Conservation (phyloP, 768 basidiomycete species). For the Gloeostereum incarnatum region DNA sequence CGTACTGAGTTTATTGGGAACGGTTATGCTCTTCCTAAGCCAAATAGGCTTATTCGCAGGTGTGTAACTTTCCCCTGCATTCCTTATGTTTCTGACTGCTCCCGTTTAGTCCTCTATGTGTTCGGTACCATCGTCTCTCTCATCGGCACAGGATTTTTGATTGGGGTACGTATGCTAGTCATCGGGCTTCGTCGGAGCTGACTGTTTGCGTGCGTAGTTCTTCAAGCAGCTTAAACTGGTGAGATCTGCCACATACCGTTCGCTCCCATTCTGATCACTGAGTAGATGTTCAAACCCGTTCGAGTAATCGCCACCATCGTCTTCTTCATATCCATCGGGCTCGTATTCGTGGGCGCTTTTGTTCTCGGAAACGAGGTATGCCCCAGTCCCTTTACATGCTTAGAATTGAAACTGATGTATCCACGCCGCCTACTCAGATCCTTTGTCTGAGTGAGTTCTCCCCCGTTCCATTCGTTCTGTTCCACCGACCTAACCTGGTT, state of each 20-base stretch:
- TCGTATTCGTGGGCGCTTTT: constrained; percentile 85
- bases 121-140: constrained; percentile 78
- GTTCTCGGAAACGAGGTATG: constrained; percentile 59
- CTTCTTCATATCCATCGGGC: constrained; percentile 67
- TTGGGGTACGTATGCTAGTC: constrained; percentile 53
- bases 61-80: constrained; percentile 24
- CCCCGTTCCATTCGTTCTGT: neutral
- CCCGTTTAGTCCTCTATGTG: constrained; percentile 60
- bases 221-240: constrained; percentile 75
- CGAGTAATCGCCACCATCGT: constrained; percentile 75
- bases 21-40: constrained; percentile 69
- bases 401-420: neutral
- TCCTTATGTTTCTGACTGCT: constrained; percentile 5
- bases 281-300: constrained; percentile 91
- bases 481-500: neutral
- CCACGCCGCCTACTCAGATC: constrained; percentile 27
- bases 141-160: constrained; percentile 83
- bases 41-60: constrained; percentile 64
- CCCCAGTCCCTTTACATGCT: constrained; percentile 6
- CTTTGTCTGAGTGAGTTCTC: constrained; percentile 53
- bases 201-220: constrained; percentile 45
- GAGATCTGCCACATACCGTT: constrained; percentile 11
- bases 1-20: constrained; percentile 70
- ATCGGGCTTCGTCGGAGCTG: neutral
- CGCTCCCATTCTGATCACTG: neutral